Conservation (phyloP, 306 rosid species). For the Chamaecrista fasciculata region DNA sequence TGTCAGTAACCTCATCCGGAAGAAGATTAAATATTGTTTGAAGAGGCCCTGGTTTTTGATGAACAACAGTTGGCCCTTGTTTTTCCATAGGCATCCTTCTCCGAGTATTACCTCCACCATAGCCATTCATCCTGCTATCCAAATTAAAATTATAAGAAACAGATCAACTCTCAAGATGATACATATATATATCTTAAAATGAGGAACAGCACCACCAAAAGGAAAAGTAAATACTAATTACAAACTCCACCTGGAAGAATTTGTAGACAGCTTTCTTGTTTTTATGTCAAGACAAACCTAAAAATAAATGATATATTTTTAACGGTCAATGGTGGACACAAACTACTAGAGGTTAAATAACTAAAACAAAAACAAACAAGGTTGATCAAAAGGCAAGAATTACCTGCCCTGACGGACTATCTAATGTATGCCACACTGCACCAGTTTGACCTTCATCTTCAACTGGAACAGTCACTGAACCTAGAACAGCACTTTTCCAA, state of each 20-base stretch:
- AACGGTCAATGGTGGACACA: constrained; percentile 27
- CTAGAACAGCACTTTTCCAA: constrained; percentile 97
- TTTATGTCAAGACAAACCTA: constrained; percentile 95
- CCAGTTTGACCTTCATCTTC: constrained; percentile 92
- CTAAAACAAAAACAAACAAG: constrained; percentile 27
- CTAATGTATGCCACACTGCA: constrained; percentile 80
- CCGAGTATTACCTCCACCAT: constrained; percentile 66
- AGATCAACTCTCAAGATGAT: constrained; percentile 11
- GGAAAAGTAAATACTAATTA: constrained; percentile 1
- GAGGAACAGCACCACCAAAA: constrained; percentile 11
- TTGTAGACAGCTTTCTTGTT: constrained; percentile 56
- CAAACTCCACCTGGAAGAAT: constrained; percentile 67
- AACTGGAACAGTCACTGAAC: constrained; percentile 87
- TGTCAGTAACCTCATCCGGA: constrained; percentile 73
- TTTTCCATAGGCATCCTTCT: constrained; percentile 69
- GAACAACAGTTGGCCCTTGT: constrained; percentile 81
- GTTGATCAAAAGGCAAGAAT: constrained; percentile 16
- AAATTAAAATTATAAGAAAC: constrained; percentile 24
- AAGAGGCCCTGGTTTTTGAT: constrained; percentile 97
- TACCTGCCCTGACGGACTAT: constrained; percentile 97
- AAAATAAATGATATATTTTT: constrained; percentile 34
- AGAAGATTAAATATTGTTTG: constrained; percentile 83
- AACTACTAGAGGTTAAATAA: constrained; percentile 17
- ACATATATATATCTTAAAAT: background rate
- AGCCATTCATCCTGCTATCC: constrained; percentile 63